Percentiles rank a stretch among this genome's conserved stretches.
These are phyloP conservation scores for Crepidotus variabilis DNA, from an alignment of 768 basidiomycete genomes.

Conservation along the genomic window DNA sequence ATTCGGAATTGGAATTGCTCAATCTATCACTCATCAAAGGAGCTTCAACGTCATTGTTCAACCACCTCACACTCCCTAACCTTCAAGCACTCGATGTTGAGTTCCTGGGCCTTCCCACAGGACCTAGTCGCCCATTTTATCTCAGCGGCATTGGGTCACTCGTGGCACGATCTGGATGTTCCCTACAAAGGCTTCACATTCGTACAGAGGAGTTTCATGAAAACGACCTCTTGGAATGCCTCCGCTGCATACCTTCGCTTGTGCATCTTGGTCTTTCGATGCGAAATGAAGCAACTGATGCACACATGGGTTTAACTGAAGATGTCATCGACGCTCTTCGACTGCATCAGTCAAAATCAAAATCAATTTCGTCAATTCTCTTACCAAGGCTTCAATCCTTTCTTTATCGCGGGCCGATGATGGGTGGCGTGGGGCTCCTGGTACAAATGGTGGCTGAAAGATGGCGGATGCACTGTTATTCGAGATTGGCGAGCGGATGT, in stretches of 20 bases:
- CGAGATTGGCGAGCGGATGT: neutral
- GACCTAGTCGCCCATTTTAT: neutral
- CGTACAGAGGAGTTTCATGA: neutral
- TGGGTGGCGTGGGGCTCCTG: neutral
- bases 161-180: conserved; percentile 13
- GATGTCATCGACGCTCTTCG: neutral
- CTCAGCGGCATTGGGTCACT: conserved; percentile 13
- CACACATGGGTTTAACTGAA: neutral
- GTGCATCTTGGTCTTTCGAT: neutral
- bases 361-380: neutral
- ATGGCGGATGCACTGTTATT: neutral
- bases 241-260: neutral
- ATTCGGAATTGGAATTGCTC: conserved; percentile 11
- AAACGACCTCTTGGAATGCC: neutral
- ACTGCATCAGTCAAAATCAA: neutral
- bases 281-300: neutral
- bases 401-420: neutral
- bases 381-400: neutral
- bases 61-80: conserved; percentile 15
- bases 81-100: conserved; percentile 14
- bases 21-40: conserved; percentile 19
- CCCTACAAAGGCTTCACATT: neutral
- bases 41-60: conserved; percentile 14
- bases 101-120: conserved; percentile 10
- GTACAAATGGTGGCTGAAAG: neutral